phyloP scores from a whole-genome alignment of 2,329 filamentous ascomycete genomes.

The Nothomitra cinnamomea region DNA sequence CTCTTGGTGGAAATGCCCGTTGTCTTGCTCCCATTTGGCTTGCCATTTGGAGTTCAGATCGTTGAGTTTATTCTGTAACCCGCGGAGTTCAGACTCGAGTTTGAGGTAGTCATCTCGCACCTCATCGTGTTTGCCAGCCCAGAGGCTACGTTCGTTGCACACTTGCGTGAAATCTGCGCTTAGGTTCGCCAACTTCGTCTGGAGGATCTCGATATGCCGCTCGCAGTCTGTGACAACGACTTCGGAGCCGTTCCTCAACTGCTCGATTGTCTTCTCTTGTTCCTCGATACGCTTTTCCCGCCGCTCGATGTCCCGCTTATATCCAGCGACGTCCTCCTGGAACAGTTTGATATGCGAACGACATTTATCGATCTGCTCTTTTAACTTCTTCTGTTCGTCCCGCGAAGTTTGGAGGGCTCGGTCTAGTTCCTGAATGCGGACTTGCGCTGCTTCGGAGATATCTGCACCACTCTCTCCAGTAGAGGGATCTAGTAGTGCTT shows the following conservation, averaged over 20 bases:
- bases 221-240: neutral
- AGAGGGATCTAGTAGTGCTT: neutral
- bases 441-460: neutral
- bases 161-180: neutral
- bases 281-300: neutral
- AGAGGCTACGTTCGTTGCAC: neutral
- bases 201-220: neutral
- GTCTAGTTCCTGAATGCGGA: neutral
- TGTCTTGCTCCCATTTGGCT: neutral
- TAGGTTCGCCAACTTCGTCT: neutral
- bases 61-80: neutral
- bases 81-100: constrained; percentile 1
- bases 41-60: constrained; percentile 1
- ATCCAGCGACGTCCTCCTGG: neutral
- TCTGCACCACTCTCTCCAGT: neutral
- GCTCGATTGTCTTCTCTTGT: neutral
- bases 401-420: neutral
- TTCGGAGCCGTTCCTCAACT: neutral
- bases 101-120: constrained; percentile 5
- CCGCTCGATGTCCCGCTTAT: neutral
- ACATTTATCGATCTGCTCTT: constrained; percentile 1
- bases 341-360: neutral
- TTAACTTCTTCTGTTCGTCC: constrained; percentile 2
- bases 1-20: constrained; percentile 3
- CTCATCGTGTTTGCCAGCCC: constrained; percentile 2